Percentiles rank a stretch among this genome's conserved stretches.
These are phyloP conservation scores for Rubia peregrina DNA, from an alignment of 305 asterid genomes.

Conservation along the genomic window DNA sequence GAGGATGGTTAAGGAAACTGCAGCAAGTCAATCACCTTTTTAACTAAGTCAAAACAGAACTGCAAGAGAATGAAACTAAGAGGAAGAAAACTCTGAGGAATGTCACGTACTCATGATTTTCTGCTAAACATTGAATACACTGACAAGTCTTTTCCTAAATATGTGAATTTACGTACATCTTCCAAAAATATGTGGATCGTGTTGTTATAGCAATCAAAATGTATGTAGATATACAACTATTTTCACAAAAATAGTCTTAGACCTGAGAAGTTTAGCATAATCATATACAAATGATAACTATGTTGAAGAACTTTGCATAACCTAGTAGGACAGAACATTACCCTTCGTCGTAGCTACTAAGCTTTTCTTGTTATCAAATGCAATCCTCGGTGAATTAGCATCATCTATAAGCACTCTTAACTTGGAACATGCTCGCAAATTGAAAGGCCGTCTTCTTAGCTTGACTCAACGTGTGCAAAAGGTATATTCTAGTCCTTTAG, in stretches of 20 bases:
- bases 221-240: constrained; percentile 1
- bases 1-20: no score
- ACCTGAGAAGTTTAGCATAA: constrained; percentile 11
- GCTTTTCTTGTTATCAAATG: constrained; percentile 65
- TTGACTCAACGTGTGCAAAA: constrained; percentile 94
- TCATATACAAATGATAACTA: neutral
- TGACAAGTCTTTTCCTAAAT: neutral
- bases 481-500: constrained; percentile 29
- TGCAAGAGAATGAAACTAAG: no score
- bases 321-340: constrained; percentile 17
- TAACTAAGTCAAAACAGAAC: no score
- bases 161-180: no score
- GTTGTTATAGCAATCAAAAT: no score
- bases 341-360: constrained; percentile 27
- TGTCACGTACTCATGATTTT: neutral
- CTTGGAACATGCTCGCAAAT: constrained; percentile 92
- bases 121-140: neutral
- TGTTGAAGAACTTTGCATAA: neutral
- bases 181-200: no score
- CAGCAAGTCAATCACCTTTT: no score
- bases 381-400: constrained; percentile 90
- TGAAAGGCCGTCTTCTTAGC: constrained; percentile 90
- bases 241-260: constrained; percentile 18
- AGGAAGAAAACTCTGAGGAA: no score
- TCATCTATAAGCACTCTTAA: constrained; percentile 85